Conservation (phyloP, 306 rosid species). For the Begonia masoniana region DNA sequence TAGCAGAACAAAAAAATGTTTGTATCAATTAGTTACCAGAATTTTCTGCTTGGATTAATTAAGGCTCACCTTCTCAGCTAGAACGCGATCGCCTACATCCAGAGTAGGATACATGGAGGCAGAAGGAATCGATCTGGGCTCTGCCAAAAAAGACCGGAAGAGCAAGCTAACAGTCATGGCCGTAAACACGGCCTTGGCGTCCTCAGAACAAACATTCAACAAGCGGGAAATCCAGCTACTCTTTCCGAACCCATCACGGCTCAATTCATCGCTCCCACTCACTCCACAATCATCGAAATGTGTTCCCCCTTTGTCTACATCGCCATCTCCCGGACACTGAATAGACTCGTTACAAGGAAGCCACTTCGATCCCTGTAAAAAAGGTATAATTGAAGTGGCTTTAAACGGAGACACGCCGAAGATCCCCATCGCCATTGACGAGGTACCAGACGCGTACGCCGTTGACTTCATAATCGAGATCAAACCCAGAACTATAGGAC, state of each 20-base stretch:
- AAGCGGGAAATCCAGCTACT: conserved; percentile 53
- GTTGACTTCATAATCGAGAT: conserved; percentile 76
- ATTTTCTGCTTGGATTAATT: neutral
- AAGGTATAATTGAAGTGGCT: conserved; percentile 45
- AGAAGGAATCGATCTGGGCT: conserved; percentile 89
- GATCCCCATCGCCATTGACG: conserved; percentile 28
- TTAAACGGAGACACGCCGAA: conserved; percentile 55
- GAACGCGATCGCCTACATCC: conserved; percentile 80
- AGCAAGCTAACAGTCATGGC: conserved; percentile 66
- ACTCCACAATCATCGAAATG: conserved; percentile 2
- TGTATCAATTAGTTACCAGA: neutral
- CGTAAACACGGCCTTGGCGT: conserved; percentile 67
- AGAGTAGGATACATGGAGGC: conserved; percentile 87
- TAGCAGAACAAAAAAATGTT: neutral
- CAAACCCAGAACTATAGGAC: conserved; percentile 53
- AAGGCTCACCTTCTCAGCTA: conserved; percentile 76
- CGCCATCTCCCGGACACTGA: conserved; percentile 22
- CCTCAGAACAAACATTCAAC: conserved; percentile 49
- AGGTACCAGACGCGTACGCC: conserved; percentile 29
- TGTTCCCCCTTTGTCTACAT: conserved; percentile 60
- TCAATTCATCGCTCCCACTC: conserved; percentile 3
- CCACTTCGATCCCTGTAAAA: conserved; percentile 65
- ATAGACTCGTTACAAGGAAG: conserved; percentile 51
- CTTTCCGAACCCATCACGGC: conserved; percentile 21
- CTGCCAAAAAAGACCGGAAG: conserved; percentile 70